A percentile compares a stretch with the other conserved stretches of the same genome.
phyloP scores from a whole-genome alignment of 768 basidiomycete genomes.

The Suillus subaureus region DNA sequence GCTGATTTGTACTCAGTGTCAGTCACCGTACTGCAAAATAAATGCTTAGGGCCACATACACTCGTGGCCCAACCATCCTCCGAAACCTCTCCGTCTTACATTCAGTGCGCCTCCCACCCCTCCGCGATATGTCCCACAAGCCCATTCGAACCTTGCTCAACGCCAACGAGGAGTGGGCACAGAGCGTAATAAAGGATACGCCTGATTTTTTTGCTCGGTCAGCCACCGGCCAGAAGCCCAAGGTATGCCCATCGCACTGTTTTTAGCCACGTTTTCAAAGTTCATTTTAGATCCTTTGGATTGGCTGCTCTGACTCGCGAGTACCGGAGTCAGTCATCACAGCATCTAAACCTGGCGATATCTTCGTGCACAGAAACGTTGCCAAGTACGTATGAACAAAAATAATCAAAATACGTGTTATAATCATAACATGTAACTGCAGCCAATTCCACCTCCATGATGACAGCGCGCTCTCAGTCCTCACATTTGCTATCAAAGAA shows the following conservation, averaged over 20 bases:
- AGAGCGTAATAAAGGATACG: slow-evolving; percentile 52
- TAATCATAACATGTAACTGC: background rate
- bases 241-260: slow-evolving; percentile 43
- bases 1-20: background rate
- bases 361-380: slow-evolving; percentile 89
- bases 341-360: slow-evolving; percentile 75
- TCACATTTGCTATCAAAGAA: slow-evolving; percentile 70
- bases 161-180: slow-evolving; percentile 71
- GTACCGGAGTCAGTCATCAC: slow-evolving; percentile 83
- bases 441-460: slow-evolving; percentile 80
- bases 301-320: slow-evolving; percentile 86
- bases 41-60: background rate
- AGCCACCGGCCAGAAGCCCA: slow-evolving; percentile 67
- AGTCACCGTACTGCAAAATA: background rate
- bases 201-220: slow-evolving; percentile 65
- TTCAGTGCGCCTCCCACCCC: background rate
- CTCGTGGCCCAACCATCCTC: background rate
- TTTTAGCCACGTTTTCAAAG: background rate
- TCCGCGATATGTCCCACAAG: background rate
- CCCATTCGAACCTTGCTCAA: slow-evolving; percentile 34
- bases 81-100: background rate
- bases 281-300: slow-evolving; percentile 65
- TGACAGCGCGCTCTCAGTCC: slow-evolving; percentile 67
- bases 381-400: slow-evolving; percentile 64
- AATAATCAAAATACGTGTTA: background rate